Base-by-base conservation (phyloP, 768 basidiomycete species). In the Pisolithus sp. region DNA sequence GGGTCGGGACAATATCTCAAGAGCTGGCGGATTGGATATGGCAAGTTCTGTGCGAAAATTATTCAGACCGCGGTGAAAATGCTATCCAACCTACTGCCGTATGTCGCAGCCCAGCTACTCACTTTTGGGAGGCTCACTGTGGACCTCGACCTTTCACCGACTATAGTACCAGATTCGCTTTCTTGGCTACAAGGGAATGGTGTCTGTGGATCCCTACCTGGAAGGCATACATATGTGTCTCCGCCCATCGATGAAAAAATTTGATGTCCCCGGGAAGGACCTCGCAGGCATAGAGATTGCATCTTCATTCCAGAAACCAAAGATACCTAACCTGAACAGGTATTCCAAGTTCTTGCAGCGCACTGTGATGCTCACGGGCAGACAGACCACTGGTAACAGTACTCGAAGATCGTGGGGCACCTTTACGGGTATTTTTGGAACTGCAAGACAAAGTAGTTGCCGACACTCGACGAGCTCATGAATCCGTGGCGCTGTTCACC, bases 121-220 rank as follows among this genome's bases (percentile, higher is more conserved):
- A 5, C 37, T 34, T 23, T 21, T 52, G 10, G 5, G 13, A 7
- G 31, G 30, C 20, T 50, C 5, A 31, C 23, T 13, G 15, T 20
- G 23, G 17, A 36, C 26, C 47, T 46, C 10, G 7, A 48, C 26
- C 31, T 39, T 48, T 36, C 5, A 5, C 13, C 42, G 53, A 31
- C n/a, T 23, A 50, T 26, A 86, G 77, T 86, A 83, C 63, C 88
- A 88, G 69, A 90, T 92, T 46, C 81, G 91, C 43, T 86, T 92
- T 62, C 64, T 92, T 42, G 90, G 88, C 18, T 89, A 76, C 67
- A 93, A 93, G 65, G 92, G 91, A 0, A 79, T 93, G 21, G 85
- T 93, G 1, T 75, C 70, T 4, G 75, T 92, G 10, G 89, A 93
- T 58, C 68, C 76, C 45, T 68, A 69, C 44, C 58, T 71, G 15